Evolutionary conservation across 2,329 filamentous ascomycete species (phyloP).

Genomic region (Trichoderma koningii): DNA sequence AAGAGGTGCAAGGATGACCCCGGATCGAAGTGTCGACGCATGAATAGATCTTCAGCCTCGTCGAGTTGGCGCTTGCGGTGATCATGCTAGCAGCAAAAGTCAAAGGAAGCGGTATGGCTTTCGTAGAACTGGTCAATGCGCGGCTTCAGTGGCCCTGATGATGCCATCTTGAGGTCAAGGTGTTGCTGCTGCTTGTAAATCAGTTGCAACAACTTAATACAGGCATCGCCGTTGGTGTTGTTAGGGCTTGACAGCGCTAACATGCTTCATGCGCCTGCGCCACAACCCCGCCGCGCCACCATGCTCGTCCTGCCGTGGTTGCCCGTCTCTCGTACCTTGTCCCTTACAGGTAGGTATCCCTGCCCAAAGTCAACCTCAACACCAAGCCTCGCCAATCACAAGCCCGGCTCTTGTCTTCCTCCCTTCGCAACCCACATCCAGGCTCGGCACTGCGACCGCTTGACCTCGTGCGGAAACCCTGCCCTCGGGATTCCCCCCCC

Average conservation of each 20-base stretch:
- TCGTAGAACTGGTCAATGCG: background rate
- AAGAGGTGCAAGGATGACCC: slow-evolving; percentile 6
- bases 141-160: background rate
- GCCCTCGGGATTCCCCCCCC: background rate
- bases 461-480: slow-evolving; percentile 8
- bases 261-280: background rate
- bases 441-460: slow-evolving; percentile 13
- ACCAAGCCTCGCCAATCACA: slow-evolving; percentile 6
- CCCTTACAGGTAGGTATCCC: background rate
- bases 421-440: background rate
- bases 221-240: background rate
- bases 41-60: slow-evolving; percentile 13
- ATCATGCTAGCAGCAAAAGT: no score
- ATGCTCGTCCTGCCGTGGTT: background rate
- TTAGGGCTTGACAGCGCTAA: background rate
- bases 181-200: background rate
- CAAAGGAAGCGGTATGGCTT: no score
- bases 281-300: slow-evolving; percentile 18
- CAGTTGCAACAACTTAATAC: no score
- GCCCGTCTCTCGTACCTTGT: no score
- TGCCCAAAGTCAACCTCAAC: background rate
- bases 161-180: background rate
- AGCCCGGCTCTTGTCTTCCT: background rate
- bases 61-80: background rate
- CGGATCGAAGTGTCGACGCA: slow-evolving; percentile 4